phyloP scores from a whole-genome alignment of 148 eudicot species.

The Arctostaphylos glauca region DNA sequence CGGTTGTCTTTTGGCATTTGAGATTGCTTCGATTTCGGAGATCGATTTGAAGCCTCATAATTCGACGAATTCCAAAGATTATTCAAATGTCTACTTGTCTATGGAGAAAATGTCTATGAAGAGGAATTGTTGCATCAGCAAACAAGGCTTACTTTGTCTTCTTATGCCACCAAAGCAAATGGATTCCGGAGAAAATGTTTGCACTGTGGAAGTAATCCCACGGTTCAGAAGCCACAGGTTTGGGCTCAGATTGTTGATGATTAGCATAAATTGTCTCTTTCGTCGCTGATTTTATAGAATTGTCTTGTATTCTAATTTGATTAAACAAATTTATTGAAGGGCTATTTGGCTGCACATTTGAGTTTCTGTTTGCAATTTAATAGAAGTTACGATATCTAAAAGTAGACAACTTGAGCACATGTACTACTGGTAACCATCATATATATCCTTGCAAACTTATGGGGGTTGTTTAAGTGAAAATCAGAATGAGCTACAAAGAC shows the following conservation, averaged over 20 bases:
- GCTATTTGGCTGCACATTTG: background rate
- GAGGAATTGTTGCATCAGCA: conserved; percentile 14
- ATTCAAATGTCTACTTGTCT: background rate
- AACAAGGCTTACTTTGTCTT: conserved; percentile 36
- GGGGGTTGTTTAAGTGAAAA: too few species aligned
- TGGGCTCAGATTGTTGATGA: background rate
- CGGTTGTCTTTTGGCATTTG: conserved; percentile 49
- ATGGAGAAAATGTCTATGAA: background rate
- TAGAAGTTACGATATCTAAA: background rate
- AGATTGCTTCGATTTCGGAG: conserved; percentile 51
- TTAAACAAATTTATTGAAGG: background rate
- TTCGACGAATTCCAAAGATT: conserved; percentile 4
- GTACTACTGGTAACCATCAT: background rate
- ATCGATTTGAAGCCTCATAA: conserved; percentile 30
- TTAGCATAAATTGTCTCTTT: background rate
- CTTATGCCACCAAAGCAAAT: conserved; percentile 22
- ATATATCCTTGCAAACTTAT: background rate
- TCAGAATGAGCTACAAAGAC: too few species aligned
- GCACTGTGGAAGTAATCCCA: background rate
- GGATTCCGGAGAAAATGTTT: conserved; percentile 12
- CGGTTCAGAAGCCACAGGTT: conserved; percentile 6
- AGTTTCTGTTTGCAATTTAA: background rate
- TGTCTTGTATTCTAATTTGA: background rate
- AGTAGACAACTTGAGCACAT: background rate
- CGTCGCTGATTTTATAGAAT: background rate